phyloP scores from a whole-genome alignment of 1,139 yeast genomes.

The Lodderomyces pseudojiufengensis region DNA sequence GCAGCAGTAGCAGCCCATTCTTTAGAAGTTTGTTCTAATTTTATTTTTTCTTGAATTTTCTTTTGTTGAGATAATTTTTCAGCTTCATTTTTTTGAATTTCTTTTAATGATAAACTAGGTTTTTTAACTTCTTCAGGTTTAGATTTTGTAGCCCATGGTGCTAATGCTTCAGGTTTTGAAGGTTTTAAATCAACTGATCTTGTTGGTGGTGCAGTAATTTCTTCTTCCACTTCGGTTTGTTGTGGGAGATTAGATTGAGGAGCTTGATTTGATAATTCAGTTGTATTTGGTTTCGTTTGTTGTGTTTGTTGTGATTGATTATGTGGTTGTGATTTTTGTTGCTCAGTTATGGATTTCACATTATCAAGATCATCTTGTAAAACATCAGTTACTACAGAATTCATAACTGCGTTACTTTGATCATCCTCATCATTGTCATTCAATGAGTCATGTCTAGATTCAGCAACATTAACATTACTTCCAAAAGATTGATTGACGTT shows the following conservation, averaged over 20 bases:
- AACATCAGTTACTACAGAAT: slow-evolving; percentile 37
- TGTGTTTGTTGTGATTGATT: neutral
- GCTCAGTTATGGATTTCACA: no score
- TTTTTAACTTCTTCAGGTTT: slow-evolving; percentile 19
- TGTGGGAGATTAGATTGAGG: neutral
- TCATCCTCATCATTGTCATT: slow-evolving; percentile 19
- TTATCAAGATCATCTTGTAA: slow-evolving; percentile 26
- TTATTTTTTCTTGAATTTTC: slow-evolving; percentile 30
- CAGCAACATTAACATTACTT: neutral
- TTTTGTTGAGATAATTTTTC: slow-evolving; percentile 43
- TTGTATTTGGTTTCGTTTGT: no score
- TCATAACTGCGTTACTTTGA: slow-evolving; percentile 22
- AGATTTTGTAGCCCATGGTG: slow-evolving; percentile 17
- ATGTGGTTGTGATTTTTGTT: neutral
- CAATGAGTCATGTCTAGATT: slow-evolving; percentile 2
- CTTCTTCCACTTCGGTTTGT: slow-evolving; percentile 1
- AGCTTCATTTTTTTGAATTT: slow-evolving; percentile 69
- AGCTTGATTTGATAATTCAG: slow-evolving; percentile 1
- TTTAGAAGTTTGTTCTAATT: slow-evolving; percentile 24
- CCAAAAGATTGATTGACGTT: slow-evolving; percentile 3
- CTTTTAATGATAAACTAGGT: slow-evolving; percentile 59
- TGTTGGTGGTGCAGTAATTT: slow-evolving; percentile 5
- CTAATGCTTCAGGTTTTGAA: slow-evolving; percentile 19
- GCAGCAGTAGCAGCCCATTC: slow-evolving; percentile 23
- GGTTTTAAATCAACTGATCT: slow-evolving; percentile 18